A percentile compares a stretch with the other conserved stretches of the same genome.
Evolutionary conservation across 2,329 filamentous ascomycete genomes (phyloP).

Genomic region (Didymella glomerata): DNA sequence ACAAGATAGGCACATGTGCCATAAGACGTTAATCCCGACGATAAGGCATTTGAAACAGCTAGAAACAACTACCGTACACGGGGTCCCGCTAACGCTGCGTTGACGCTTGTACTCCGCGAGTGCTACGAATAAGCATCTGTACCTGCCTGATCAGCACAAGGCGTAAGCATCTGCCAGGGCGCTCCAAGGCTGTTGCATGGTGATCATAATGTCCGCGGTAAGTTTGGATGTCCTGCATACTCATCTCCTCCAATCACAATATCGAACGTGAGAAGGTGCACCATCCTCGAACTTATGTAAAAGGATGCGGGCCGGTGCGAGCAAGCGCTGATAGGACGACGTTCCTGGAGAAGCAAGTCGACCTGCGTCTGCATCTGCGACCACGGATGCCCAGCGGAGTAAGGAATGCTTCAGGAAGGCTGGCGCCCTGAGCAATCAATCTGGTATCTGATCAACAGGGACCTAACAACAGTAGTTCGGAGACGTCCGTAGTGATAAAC

Average conservation of each 20-base stretch:
- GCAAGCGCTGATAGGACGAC: constrained; percentile 2
- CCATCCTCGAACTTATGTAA: constrained; percentile 12
- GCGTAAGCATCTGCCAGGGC: neutral
- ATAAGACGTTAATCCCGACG: constrained; percentile 22
- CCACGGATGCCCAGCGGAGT: constrained; percentile 22
- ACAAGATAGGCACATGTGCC: constrained; percentile 30
- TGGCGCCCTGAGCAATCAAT: constrained; percentile 26
- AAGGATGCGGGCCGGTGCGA: constrained; percentile 10
- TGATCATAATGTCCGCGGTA: constrained; percentile 19
- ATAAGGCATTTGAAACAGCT: constrained; percentile 33
- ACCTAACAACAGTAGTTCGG: constrained; percentile 22
- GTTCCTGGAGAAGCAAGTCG: constrained; percentile 7
- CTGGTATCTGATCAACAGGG: constrained; percentile 25
- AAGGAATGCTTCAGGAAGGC: constrained; percentile 26
- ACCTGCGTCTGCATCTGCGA: constrained; percentile 5
- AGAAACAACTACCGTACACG: neutral
- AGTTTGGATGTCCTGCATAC: constrained; percentile 9
- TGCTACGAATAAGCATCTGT: constrained; percentile 21
- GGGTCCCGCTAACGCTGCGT: constrained; percentile 1
- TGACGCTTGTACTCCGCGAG: constrained; percentile 2
- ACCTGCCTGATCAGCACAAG: constrained; percentile 37
- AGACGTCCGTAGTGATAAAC: constrained; percentile 24
- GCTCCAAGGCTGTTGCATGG: neutral
- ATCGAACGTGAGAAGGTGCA: constrained; percentile 30
- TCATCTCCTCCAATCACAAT: constrained; percentile 14